These are phyloP conservation scores for Verbascum thapsus DNA, from an alignment of 257 asterid genomes.

Conservation along the genomic window DNA sequence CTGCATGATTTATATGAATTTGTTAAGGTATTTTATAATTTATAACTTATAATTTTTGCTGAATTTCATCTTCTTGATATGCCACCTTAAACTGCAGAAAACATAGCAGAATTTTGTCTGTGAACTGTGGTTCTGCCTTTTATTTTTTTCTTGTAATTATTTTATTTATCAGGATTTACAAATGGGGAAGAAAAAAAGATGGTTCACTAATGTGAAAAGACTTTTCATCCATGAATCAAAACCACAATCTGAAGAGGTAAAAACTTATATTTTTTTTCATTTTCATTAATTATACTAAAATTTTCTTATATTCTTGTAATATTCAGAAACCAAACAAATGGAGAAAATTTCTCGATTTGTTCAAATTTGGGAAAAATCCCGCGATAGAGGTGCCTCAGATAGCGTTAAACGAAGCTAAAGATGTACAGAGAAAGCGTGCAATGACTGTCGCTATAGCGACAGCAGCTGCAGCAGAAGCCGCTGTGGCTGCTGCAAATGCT, in stretches of 20 bases:
- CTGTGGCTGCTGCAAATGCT: conserved; percentile 87
- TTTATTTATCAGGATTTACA: background rate
- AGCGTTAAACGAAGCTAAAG: conserved; percentile 54
- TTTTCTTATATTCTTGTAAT: background rate
- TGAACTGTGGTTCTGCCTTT: too few species aligned
- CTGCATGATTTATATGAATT: conserved; percentile 37
- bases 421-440: conserved; percentile 68
- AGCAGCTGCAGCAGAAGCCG: conserved; percentile 91
- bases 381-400: conserved; percentile 58
- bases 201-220: conserved; percentile 73
- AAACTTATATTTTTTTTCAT: conserved; percentile 4
- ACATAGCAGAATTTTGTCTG: background rate
- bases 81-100: conserved; percentile 10
- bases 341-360: conserved; percentile 59
- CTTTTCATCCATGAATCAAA: conserved; percentile 59
- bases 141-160: background rate
- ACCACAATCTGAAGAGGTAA: conserved; percentile 62
- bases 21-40: conserved; percentile 14
- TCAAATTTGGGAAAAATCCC: conserved; percentile 50
- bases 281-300: background rate
- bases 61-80: conserved; percentile 19
- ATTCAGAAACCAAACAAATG: conserved; percentile 56
- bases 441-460: conserved; percentile 78
- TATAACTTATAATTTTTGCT: background rate
- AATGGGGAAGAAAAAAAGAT: conserved; percentile 75